Percentiles rank a stretch among this genome's conserved stretches.
Evolutionary conservation across 495 filamentous ascomycete genomes (phyloP).

Genomic region (Letharia lupina): DNA sequence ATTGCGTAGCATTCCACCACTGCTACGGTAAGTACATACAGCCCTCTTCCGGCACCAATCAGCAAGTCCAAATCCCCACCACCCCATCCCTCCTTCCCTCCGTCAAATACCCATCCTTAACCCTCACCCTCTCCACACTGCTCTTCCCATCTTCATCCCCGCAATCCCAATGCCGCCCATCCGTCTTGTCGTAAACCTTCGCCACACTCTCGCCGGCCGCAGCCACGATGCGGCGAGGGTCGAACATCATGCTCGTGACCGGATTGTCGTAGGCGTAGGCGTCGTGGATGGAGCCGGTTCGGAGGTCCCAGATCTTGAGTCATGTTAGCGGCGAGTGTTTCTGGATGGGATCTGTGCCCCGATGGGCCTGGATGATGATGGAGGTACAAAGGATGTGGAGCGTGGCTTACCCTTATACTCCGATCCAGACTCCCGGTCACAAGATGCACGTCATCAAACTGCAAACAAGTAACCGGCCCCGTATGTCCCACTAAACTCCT

Average conservation of each 20-base stretch:
- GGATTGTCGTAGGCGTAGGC: slow-evolving; percentile 92
- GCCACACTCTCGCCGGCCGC: slow-evolving; percentile 86
- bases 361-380: not conserved
- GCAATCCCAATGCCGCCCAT: slow-evolving; percentile 95
- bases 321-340: slow-evolving; percentile 11
- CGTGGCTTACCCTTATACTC: slow-evolving; percentile 74
- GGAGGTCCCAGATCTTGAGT: slow-evolving; percentile 91
- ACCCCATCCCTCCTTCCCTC: slow-evolving; percentile 85
- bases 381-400: not conserved
- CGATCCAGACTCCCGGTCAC: slow-evolving; percentile 91
- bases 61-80: slow-evolving; percentile 90
- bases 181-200: slow-evolving; percentile 96
- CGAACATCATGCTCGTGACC: slow-evolving; percentile 97
- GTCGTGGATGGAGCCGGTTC: slow-evolving; percentile 91
- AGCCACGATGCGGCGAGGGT: slow-evolving; percentile 79
- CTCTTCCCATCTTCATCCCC: slow-evolving; percentile 54
- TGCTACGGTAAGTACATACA: not conserved
- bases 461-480: slow-evolving; percentile 86
- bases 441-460: slow-evolving; percentile 93
- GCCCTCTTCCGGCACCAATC: not conserved
- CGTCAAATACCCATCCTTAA: slow-evolving; percentile 89
- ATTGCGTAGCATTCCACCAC: not conserved
- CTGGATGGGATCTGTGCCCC: not conserved
- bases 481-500: slow-evolving; percentile 94
- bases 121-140: slow-evolving; percentile 77